A percentile compares a stretch with the other conserved stretches of the same genome.
Evolutionary conservation across 192 early-diverging fungal genomes (phyloP).

Genomic region (Coemansia biformis): DNA sequence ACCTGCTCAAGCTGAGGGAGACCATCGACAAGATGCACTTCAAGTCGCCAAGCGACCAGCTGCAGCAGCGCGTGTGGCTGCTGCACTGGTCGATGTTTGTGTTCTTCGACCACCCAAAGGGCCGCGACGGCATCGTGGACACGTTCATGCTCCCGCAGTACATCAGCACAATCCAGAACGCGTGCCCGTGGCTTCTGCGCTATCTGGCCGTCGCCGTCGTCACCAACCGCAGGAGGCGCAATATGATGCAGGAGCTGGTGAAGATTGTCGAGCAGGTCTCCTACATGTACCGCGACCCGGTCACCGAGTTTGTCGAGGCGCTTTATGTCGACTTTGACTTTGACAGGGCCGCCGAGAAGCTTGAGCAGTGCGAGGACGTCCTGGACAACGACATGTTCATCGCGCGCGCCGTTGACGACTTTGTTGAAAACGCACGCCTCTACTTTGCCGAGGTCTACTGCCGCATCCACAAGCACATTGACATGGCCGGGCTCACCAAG

Average conservation of each 20-base stretch:
- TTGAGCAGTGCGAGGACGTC: conserved; percentile 83
- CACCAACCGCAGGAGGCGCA: conserved; percentile 83
- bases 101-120: conserved; percentile 97
- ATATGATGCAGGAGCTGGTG: conserved; percentile 82
- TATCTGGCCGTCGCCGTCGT: conserved; percentile 90
- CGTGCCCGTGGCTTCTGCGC: conserved; percentile 94
- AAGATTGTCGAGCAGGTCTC: conserved; percentile 82
- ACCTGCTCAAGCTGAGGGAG: conserved; percentile 81
- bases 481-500: conserved; percentile 78
- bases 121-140: conserved; percentile 90
- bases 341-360: conserved; percentile 79
- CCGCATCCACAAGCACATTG: conserved; percentile 94
- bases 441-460: conserved; percentile 97
- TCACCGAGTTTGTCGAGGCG: conserved; percentile 90
- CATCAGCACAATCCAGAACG: conserved; percentile 95
- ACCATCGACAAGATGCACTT: conserved; percentile 79
- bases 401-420: conserved; percentile 80
- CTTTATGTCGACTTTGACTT: conserved; percentile 95
- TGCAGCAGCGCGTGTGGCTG: conserved; percentile 90
- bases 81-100: conserved; percentile 98
- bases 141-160: conserved; percentile 87
- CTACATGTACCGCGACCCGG: conserved; percentile 81
- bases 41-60: conserved; percentile 73
- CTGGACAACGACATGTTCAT: conserved; percentile 90
- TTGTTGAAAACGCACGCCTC: conserved; percentile 88